Conservation (phyloP, 1,284 basidiomycete genomes). For the Lignosus rhinocerotis region DNA sequence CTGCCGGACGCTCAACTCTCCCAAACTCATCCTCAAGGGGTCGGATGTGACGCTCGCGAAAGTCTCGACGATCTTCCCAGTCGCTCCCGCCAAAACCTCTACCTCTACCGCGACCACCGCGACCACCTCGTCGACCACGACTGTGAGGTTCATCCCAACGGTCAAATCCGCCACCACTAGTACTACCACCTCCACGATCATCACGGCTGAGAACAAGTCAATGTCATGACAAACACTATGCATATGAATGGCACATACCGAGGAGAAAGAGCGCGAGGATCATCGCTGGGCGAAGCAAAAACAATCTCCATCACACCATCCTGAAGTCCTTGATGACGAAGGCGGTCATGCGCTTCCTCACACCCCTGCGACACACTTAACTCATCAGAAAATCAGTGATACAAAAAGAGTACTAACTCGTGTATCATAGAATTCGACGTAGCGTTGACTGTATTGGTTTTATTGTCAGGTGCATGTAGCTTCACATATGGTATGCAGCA, state of each 20-base stretch:
- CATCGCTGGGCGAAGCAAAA: slow-evolving; percentile 81
- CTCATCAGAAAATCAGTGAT: neutral
- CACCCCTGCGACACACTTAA: slow-evolving; percentile 50
- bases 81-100: slow-evolving; percentile 33
- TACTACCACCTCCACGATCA: slow-evolving; percentile 10
- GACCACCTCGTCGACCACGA: slow-evolving; percentile 36
- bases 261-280: slow-evolving; percentile 34
- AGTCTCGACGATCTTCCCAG: slow-evolving; percentile 48
- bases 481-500: slow-evolving; percentile 15
- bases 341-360: slow-evolving; percentile 76
- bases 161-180: slow-evolving; percentile 32
- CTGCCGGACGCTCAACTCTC: slow-evolving; percentile 39
- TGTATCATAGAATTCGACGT: slow-evolving; percentile 89
- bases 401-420: slow-evolving; percentile 50
- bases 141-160: slow-evolving; percentile 46
- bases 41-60: slow-evolving; percentile 43
- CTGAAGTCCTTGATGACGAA: slow-evolving; percentile 77
- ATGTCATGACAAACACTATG: no score
- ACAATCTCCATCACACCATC: slow-evolving; percentile 88
- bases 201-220: slow-evolving; percentile 7
- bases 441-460: slow-evolving; percentile 59
- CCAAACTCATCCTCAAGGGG: slow-evolving; percentile 47
- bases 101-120: slow-evolving; percentile 35
- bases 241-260: slow-evolving; percentile 16
- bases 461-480: neutral